phyloP scores from a whole-genome alignment of 108 stramenopile species.

The Epithemia pelagica region DNA sequence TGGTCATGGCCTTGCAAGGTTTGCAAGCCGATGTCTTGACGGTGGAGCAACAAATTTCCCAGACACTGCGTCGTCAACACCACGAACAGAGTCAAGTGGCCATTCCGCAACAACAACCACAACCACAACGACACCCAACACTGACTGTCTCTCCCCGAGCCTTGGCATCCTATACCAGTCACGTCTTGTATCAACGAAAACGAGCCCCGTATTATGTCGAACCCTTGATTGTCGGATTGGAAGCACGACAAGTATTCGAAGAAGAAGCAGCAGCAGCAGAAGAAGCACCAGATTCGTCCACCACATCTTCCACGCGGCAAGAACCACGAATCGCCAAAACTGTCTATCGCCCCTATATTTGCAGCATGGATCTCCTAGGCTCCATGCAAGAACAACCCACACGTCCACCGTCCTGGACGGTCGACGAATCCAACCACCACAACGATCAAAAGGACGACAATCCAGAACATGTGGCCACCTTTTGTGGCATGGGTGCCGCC shows the following conservation, averaged over 20 bases:
- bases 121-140: constrained; percentile 4
- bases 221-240: constrained; percentile 68
- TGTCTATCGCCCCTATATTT: constrained; percentile 50
- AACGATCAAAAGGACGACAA: background rate
- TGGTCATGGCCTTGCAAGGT: constrained; percentile 70
- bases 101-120: constrained; percentile 20
- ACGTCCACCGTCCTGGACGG: background rate
- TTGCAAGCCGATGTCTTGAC: constrained; percentile 73
- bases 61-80: background rate
- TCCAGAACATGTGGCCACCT: too few relatives aligned
- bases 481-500: constrained; percentile 72
- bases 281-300: background rate
- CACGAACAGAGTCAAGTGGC: constrained; percentile 20
- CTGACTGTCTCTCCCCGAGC: constrained; percentile 43
- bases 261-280: constrained; percentile 9
- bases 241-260: constrained; percentile 18
- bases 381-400: background rate
- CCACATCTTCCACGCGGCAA: background rate
- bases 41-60: constrained; percentile 51
- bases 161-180: constrained; percentile 61
- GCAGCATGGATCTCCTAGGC: constrained; percentile 71
- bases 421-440: background rate
- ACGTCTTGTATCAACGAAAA: constrained; percentile 65
- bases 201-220: constrained; percentile 65
- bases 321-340: background rate